These are phyloP conservation scores for Phyllostachys edulis DNA, from an alignment of 176 grass and related monocot genomes.

Conservation along the genomic window DNA sequence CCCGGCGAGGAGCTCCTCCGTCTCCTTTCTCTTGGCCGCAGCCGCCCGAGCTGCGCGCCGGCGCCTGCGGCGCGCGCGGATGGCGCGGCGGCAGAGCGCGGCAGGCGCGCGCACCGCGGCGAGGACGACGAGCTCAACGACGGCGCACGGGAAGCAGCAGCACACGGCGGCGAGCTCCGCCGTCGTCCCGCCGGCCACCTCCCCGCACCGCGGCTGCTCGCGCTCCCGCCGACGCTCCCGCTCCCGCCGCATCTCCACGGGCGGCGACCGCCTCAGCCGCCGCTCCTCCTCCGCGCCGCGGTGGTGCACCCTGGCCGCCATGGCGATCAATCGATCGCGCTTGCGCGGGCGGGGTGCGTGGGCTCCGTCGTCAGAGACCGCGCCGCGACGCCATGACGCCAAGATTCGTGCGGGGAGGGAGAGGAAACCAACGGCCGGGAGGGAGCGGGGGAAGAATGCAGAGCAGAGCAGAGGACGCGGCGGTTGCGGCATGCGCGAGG, in stretches of 20 bases:
- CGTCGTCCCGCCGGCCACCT: slow-evolving; percentile 72
- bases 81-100: slow-evolving; percentile 50
- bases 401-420: not conserved
- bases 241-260: slow-evolving; percentile 13
- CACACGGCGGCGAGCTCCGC: slow-evolving; percentile 63
- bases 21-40: slow-evolving; percentile 20
- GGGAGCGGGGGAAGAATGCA: too few species aligned
- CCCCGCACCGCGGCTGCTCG: slow-evolving; percentile 40
- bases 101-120: slow-evolving; percentile 60
- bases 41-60: not conserved
- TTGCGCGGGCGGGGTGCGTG: not conserved
- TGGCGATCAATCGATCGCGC: not conserved
- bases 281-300: not conserved
- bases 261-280: slow-evolving; percentile 31
- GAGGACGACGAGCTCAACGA: slow-evolving; percentile 61
- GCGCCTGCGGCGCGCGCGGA: not conserved
- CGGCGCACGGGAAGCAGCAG: slow-evolving; percentile 69
- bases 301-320: slow-evolving; percentile 4
- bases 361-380: slow-evolving; percentile 18
- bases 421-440: not conserved
- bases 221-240: slow-evolving; percentile 24
- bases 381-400: not conserved
- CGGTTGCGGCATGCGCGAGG: slow-evolving; percentile 1
- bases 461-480: not conserved
- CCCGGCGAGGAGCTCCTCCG: slow-evolving; percentile 19